Base-by-base conservation (phyloP, 345 rosid genomes). In the Euclidium syriacum region DNA sequence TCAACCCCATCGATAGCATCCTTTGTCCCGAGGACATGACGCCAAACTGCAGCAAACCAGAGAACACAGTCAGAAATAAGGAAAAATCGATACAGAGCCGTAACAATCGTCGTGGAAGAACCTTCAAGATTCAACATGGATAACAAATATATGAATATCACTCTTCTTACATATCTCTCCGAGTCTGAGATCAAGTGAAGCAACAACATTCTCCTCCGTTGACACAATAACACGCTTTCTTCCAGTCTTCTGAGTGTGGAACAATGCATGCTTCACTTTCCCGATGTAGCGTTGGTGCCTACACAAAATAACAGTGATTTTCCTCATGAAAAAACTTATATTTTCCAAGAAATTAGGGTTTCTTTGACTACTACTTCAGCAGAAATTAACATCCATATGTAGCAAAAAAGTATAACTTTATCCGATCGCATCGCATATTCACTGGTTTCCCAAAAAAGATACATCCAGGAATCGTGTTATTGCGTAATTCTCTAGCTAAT, bases 241-340 rank as follows among this genome's bases (percentile, higher is more conserved):
- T 15, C 99, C 97, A 18, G 97, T 78, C 80, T 88, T 94, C 56
- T 94, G 99, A 16, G 99, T 87, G 73, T 83, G 97, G 67, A 94
- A 94, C 38, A 94, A 96, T 0, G 99, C 99, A 40, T 87, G 87
- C 74, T 87, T 84, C 77, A 94, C 96, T 76, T 94, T 94, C 12
- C 99, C 97, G 16, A 94, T 83, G 77, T 81, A 90, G 41, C 77
- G 84, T 55, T 84, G 96, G 65, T 94, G 96, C 97, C 96, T 87
- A 59, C 12, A 9, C 70, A 55, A 43, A 27, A 75, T 5, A 69
- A 36, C 48, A 65, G 3, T 26, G 36, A 34, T 17, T 39, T 16
- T 30, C 16, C 27, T 68, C 46, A 3, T 22, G 20, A 2, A 65
- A 47, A 51, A 36, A 48, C 64, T 39, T 36, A 10, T 1, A 38